These are phyloP conservation scores for Cladophialophora yegresii DNA, from an alignment of 2,329 filamentous ascomycete species.

Conservation along the genomic window DNA sequence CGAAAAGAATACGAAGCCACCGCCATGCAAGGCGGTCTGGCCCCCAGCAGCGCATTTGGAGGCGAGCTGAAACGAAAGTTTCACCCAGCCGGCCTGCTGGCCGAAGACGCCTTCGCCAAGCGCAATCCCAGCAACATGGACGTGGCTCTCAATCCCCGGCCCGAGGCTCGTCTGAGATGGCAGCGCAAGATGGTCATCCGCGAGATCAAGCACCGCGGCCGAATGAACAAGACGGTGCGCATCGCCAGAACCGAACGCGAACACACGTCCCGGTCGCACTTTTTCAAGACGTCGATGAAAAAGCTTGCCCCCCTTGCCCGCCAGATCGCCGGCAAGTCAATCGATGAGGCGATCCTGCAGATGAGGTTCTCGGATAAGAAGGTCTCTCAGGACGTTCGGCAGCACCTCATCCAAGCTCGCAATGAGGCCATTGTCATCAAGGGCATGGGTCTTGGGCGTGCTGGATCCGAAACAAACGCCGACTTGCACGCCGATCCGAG, in stretches of 20 bases:
- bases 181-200: slow-evolving; percentile 82
- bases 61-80: slow-evolving; percentile 31
- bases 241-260: slow-evolving; percentile 68
- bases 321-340: slow-evolving; percentile 89
- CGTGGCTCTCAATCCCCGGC: slow-evolving; percentile 72
- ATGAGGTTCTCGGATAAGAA: slow-evolving; percentile 97
- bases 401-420: slow-evolving; percentile 76
- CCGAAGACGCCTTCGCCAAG: slow-evolving; percentile 36
- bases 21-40: slow-evolving; percentile 21
- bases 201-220: slow-evolving; percentile 67
- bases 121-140: slow-evolving; percentile 60
- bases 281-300: slow-evolving; percentile 83
- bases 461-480: neutral
- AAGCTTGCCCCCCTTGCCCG: slow-evolving; percentile 83
- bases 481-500: slow-evolving; percentile 25
- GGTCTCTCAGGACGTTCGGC: slow-evolving; percentile 75
- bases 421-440: slow-evolving; percentile 76
- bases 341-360: slow-evolving; percentile 90
- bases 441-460: slow-evolving; percentile 72
- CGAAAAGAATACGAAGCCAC: slow-evolving; percentile 18
- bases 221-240: slow-evolving; percentile 65
- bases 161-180: slow-evolving; percentile 69
- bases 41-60: slow-evolving; percentile 23
- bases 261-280: slow-evolving; percentile 63
- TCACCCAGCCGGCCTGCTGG: slow-evolving; percentile 8